Percentiles rank a stretch among this genome's conserved stretches.
phyloP scores from a whole-genome alignment of 2,329 filamentous ascomycete species.

The Paecilomyces fulvus region DNA sequence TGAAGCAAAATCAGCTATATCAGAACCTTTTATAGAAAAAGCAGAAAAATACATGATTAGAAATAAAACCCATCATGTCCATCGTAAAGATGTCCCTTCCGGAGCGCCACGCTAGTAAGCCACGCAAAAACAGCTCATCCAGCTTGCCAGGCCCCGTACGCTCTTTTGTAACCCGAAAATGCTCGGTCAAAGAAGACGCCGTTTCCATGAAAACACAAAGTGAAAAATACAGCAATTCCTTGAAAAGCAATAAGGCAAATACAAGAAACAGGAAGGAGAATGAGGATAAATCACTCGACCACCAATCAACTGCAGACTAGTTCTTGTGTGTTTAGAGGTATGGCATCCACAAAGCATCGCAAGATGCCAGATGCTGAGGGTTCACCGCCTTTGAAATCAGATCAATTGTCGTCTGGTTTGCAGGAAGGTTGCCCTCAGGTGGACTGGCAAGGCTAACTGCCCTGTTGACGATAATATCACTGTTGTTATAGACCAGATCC shows the following conservation, averaged over 20 bases:
- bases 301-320: background rate
- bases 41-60: slow-evolving; percentile 5
- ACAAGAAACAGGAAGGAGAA: slow-evolving; percentile 4
- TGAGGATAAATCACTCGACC: background rate
- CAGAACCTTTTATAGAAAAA: slow-evolving; percentile 6
- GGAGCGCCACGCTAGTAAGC: slow-evolving; percentile 16
- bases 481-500: slow-evolving; percentile 76
- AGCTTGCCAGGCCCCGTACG: slow-evolving; percentile 3
- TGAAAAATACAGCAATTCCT: slow-evolving; percentile 9
- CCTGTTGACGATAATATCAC: slow-evolving; percentile 83
- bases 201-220: slow-evolving; percentile 8
- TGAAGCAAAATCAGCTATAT: no score
- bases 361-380: slow-evolving; percentile 77
- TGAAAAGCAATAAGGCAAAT: slow-evolving; percentile 10
- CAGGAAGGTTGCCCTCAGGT: slow-evolving; percentile 70
- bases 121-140: slow-evolving; percentile 2
- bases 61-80: slow-evolving; percentile 4
- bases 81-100: slow-evolving; percentile 5
- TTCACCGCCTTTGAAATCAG: slow-evolving; percentile 87
- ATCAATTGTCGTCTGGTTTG: slow-evolving; percentile 96
- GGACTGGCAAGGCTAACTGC: slow-evolving; percentile 74
- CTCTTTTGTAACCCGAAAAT: background rate
- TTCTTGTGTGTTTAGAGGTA: slow-evolving; percentile 58
- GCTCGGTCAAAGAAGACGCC: slow-evolving; percentile 12
- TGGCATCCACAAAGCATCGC: slow-evolving; percentile 94